Conservation (phyloP, 345 rosid species). For the Gossypium thurberi region DNA sequence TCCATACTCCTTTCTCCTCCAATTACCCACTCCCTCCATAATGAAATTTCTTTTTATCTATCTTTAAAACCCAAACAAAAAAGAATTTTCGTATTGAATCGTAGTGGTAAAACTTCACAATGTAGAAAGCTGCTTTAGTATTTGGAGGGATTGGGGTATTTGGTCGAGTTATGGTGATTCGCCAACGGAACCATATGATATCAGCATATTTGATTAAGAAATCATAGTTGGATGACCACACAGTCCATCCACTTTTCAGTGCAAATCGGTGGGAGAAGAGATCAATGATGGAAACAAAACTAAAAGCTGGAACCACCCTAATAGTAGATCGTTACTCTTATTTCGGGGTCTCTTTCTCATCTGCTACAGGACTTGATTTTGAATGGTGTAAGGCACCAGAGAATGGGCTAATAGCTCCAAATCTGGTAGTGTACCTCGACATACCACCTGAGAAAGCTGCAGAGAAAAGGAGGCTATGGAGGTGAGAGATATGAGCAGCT, state of each 20-base stretch:
- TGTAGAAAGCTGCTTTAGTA: constrained; percentile 47
- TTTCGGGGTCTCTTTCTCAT: constrained; percentile 86
- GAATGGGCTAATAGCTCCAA: constrained; percentile 73
- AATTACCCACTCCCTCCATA: too few species aligned
- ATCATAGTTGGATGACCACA: constrained; percentile 72
- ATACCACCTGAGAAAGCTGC: constrained; percentile 88
- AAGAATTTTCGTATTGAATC: constrained; percentile 32
- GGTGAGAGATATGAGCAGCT: constrained; percentile 81
- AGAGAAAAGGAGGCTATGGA: constrained; percentile 88
- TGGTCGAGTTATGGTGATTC: constrained; percentile 69
- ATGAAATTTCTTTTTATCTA: too few species aligned
- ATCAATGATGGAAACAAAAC: constrained; percentile 70
- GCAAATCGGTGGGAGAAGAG: constrained; percentile 77
- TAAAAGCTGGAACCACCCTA: constrained; percentile 66
- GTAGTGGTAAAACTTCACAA: constrained; percentile 84
- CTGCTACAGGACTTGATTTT: constrained; percentile 79
- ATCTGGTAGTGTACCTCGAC: constrained; percentile 64
- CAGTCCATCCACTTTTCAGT: constrained; percentile 86
- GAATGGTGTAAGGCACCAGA: constrained; percentile 97
- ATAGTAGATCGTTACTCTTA: constrained; percentile 84
- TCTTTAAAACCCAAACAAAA: too few species aligned
- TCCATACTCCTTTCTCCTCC: too few species aligned
- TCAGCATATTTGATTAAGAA: constrained; percentile 70
- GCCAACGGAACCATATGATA: constrained; percentile 85
- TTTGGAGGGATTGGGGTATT: constrained; percentile 63